Evolutionary conservation across 257 asterid genomes (phyloP).

Genomic region (Solanum habrochaites): DNA sequence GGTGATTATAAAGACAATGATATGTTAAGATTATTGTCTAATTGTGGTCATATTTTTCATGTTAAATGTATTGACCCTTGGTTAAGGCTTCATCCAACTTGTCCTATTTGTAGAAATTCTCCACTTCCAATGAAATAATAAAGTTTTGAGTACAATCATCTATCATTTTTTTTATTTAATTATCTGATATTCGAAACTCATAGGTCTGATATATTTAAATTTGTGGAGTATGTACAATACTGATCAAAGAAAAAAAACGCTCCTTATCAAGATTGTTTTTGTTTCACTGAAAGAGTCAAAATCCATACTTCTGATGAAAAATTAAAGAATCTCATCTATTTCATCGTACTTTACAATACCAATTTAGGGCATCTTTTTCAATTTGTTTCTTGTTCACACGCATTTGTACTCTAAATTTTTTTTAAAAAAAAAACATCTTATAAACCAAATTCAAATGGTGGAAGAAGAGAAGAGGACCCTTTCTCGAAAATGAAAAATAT

Average conservation of each 20-base stretch:
- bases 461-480: neutral
- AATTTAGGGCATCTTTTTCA: neutral
- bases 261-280: neutral
- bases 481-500: neutral
- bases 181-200: neutral
- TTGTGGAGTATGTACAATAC: neutral
- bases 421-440: neutral
- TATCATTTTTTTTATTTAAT: neutral
- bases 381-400: neutral
- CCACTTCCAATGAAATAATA: neutral
- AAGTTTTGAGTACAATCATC: neutral
- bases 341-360: too few species aligned
- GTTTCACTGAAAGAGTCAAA: neutral
- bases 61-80: slow-evolving; percentile 15
- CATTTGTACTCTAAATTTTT: neutral
- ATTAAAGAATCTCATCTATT: neutral
- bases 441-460: neutral
- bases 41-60: slow-evolving; percentile 18
- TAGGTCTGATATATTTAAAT: fast-evolving
- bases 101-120: slow-evolving; percentile 18
- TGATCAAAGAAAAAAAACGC: neutral
- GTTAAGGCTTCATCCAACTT: slow-evolving; percentile 14
- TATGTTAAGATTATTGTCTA: slow-evolving; percentile 4
- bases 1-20: slow-evolving; percentile 7
- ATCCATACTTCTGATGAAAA: neutral